Evolutionary conservation across 2,329 filamentous ascomycete genomes (phyloP).

Genomic region (Penicillium sp.): DNA sequence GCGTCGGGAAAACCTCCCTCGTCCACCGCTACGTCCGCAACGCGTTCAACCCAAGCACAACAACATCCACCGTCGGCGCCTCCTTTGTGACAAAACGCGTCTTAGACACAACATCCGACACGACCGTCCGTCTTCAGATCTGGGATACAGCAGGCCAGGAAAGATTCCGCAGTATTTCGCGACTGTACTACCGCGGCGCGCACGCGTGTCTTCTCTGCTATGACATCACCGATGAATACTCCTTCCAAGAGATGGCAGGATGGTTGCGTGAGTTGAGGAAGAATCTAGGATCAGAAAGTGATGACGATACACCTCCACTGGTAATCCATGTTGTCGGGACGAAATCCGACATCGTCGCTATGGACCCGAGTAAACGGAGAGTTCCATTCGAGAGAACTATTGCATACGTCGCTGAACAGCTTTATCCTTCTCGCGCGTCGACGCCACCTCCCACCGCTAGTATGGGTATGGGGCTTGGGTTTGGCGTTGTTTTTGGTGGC

Average conservation of each 20-base stretch:
- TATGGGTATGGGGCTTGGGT: slow-evolving; percentile 34
- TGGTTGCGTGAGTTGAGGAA: slow-evolving; percentile 84
- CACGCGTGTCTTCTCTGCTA: slow-evolving; percentile 94
- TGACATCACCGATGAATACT: slow-evolving; percentile 81
- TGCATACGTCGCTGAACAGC: slow-evolving; percentile 89
- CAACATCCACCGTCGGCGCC: slow-evolving; percentile 70
- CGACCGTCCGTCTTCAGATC: slow-evolving; percentile 85
- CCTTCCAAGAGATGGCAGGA: slow-evolving; percentile 87
- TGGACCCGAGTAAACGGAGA: slow-evolving; percentile 73
- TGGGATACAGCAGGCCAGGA: slow-evolving; percentile 98
- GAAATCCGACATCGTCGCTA: slow-evolving; percentile 84
- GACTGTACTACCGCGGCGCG: slow-evolving; percentile 93
- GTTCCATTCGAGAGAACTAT: slow-evolving; percentile 96
- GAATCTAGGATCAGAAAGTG: slow-evolving; percentile 57
- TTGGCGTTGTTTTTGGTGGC: slow-evolving; percentile 16
- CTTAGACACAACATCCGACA: slow-evolving; percentile 79
- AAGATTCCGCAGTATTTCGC: slow-evolving; percentile 89
- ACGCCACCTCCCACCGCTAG: slow-evolving; percentile 66
- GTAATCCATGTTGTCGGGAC: slow-evolving; percentile 95
- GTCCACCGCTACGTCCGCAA: slow-evolving; percentile 52
- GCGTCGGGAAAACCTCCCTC: slow-evolving; percentile 54
- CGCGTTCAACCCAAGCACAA: slow-evolving; percentile 42
- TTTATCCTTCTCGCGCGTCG: slow-evolving; percentile 67
- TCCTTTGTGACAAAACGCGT: slow-evolving; percentile 79
- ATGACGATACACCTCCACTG: slow-evolving; percentile 62